Evolutionary conservation across 2,329 filamentous ascomycete species (phyloP), one percentile per base, ranked within the genome.

Genomic region (Xylaria sp.): DNA sequence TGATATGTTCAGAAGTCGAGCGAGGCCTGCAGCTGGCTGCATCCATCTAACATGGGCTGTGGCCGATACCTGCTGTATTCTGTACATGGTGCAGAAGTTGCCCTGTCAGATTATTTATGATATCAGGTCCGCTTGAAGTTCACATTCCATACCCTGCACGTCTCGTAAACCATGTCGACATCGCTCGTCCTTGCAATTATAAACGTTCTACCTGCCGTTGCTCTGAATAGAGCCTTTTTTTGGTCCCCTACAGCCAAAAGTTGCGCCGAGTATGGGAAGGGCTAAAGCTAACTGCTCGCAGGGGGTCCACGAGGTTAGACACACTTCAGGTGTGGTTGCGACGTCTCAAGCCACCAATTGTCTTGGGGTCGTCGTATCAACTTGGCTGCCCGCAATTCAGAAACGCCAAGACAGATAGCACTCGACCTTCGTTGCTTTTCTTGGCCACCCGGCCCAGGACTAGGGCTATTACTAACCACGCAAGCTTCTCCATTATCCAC

Each of bases 91-190:
- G 29, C 11, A 13, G 29, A 11, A 13, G 43, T 48, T 42, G 22
- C 20, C 53, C 50, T 59, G 44, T 61, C 56, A 57, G 56, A 44
- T 24, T 55, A 52, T 46, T 46, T 55, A 48, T 56, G 46, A 49
- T 38, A 48, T 41, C 48, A 52, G 37, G 24, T 40, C 29, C 34
- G 48, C 22, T 16, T 48, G 48, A 48, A 56, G 18, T 26, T 44
- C 41, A 29, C 41, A 47, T 53, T 18, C 41, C 56, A 59, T 57
- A 66, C 64, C 66, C 62, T 63, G 63, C 64, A 58, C 55, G 63
- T 66, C 61, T 68, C 60, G 63, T 53, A 63, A n/a, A 62, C 63
- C 63, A 60, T 66, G 62, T 61, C 49, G 54, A 54, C 57, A 61
- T 56, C 39, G 45, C 43, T 44, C 46, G 37, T 40, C 54, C 57